Evolutionary conservation across 768 basidiomycete species (phyloP), one percentile per base, ranked within the genome.

Genomic region (Hysterangium stoloniferum): DNA sequence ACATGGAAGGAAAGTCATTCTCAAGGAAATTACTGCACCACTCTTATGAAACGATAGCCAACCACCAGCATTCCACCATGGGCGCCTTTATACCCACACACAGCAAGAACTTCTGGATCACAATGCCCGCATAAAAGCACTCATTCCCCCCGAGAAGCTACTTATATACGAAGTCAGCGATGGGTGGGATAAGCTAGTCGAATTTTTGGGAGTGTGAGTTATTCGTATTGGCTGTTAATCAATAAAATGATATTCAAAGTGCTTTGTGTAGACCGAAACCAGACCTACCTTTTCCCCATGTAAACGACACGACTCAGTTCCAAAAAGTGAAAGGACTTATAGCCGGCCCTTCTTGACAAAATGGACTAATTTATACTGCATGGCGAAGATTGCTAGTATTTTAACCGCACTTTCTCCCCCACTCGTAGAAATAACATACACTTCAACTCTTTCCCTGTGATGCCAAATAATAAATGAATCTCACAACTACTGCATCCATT

Each of bases 171-270:
- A 49, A 27, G 48, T 49, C 7, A 32, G 38, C 19, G 48, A 49
- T 15, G 48, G 48, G 4, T 49, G 48, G 48, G 48, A 37, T 9
- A 36, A 25, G 19, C 35, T 49, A 6, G 48, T 37, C 4, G 28
- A 49, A 28, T 49, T 40, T 25, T 29, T 49, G 13, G 48, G 48
- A 9, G 48, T 49, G 48, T 49, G 38, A n/a, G 48, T 38, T 2
- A 38, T 25, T 24, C 19, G 15, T 28, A 38, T 38, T 25, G 15
- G 24, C 4, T 45, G n/a, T 29, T 4, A 4, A 5, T 24, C 6
- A 9, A 38, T n/a, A 27, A 15, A 20, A 49, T 19, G 38, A n/a
- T 49, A n/a, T 9, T 20, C n/a, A 2, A 7, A 17, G 27, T 27
- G 19, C 19, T 15, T 5, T 28, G 3, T 7, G 11, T 4, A 34